Conservation (phyloP, 148 eudicot genomes). For the Rhododendron griersonianum region DNA sequence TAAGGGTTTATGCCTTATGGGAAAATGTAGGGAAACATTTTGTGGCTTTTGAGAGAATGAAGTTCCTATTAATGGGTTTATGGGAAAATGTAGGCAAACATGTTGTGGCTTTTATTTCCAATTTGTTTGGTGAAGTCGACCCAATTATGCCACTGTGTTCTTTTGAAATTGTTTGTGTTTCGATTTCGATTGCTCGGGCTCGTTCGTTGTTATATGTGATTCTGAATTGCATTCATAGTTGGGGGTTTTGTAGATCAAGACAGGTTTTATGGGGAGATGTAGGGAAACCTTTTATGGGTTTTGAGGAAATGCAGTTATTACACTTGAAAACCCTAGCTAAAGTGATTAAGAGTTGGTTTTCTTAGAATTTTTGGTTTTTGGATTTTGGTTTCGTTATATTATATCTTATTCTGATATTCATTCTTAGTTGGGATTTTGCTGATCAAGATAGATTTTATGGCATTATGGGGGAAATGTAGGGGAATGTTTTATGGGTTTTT, state of each 20-base stretch:
- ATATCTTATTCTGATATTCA: neutral
- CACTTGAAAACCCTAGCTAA: neutral
- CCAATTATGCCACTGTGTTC: neutral
- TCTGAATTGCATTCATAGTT: neutral
- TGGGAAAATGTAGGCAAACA: too few species aligned
- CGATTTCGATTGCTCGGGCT: neutral
- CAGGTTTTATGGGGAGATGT: neutral
- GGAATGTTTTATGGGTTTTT: neutral
- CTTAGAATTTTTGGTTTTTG: neutral
- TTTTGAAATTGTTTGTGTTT: too few species aligned
- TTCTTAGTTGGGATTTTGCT: neutral
- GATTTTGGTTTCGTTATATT: neutral
- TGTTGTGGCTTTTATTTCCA: too few species aligned
- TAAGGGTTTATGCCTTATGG: neutral
- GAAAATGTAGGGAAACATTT: neutral
- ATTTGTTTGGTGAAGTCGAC: too few species aligned
- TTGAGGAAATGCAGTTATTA: neutral
- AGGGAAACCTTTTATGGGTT: neutral
- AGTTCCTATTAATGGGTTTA: neutral
- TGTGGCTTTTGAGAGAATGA: neutral
- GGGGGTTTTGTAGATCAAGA: neutral
- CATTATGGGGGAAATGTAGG: neutral
- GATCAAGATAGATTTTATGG: neutral
- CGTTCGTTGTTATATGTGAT: neutral
- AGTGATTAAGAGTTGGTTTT: neutral